phyloP scores from a whole-genome alignment of 306 rosid genomes.

The Ziziphus jujuba region DNA sequence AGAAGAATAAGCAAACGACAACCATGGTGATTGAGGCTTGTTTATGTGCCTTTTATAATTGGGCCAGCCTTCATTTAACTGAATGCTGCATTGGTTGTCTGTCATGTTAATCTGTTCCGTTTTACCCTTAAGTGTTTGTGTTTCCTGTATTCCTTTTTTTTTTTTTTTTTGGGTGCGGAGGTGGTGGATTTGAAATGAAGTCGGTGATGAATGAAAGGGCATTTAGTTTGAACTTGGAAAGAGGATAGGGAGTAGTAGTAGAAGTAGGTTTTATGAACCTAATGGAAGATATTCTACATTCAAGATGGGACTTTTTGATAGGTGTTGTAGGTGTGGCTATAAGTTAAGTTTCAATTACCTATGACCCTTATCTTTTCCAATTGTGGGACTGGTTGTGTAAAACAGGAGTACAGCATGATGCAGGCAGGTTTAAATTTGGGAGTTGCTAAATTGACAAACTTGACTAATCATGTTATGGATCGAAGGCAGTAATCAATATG shows the following conservation, averaged over 20 bases:
- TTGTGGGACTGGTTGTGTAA: too few species aligned
- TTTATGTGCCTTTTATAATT: too few species aligned
- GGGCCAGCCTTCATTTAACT: too few species aligned
- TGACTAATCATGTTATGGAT: neutral
- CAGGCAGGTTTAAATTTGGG: too few species aligned
- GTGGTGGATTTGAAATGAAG: too few species aligned
- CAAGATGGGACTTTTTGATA: neutral
- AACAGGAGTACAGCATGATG: too few species aligned
- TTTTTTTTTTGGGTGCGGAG: neutral
- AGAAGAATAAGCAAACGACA: neutral
- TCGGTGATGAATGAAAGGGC: neutral
- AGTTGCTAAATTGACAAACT: neutral
- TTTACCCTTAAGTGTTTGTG: neutral
- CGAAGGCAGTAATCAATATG: neutral
- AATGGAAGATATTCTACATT: neutral
- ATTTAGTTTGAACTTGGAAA: neutral
- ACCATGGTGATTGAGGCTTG: neutral
- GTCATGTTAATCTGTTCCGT: neutral
- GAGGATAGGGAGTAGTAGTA: neutral
- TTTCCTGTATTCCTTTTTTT: neutral
- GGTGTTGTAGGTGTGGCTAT: neutral
- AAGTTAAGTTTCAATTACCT: neutral
- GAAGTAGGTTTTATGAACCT: neutral
- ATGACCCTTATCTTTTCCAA: neutral
- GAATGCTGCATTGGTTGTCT: neutral